Evolutionary conservation across 129 eudicot genomes (phyloP), one percentile per base, ranked within the genome.

Genomic region (Glebionis coronaria): DNA sequence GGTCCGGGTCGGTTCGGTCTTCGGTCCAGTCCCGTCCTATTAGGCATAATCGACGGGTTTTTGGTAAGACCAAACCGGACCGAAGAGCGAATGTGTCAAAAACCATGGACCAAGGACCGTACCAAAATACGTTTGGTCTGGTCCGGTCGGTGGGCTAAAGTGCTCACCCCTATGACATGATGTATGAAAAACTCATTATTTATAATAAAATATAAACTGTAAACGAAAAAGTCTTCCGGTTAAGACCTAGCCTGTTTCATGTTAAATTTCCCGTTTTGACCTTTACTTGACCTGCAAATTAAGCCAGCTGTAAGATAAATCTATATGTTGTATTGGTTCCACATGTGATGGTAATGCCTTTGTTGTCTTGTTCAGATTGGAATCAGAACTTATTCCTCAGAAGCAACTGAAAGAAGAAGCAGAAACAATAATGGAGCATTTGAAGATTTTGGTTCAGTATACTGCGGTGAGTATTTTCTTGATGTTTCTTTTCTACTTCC

Each of bases 381-480:
- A 80, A 71, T 74, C 83, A 18, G 97, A 94, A 77, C 78, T 79
- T 59, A 65, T 81, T 40, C 93, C 97, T 14, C 95, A 79, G 47
- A 88, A 77, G 68, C 92, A 91, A 61, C 71, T 93, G 64, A 84
- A 93, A 83, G 95, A 89, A 70, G 97, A 87, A 71, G 95, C 99
- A 11, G 88, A 89, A 65, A 78, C 82, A 28, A 80, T 82, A 56
- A 94, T 94, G 82, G 95, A 80, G 54, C 90, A 83, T 23, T 76
- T 94, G 74, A 76, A 89, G 88, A 66, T 28, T 31, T 81, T 84
- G 80, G 99, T 94, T 72, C 99, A 94, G 73, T 77, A 74, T 76
- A 89, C 99, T 19, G 93, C 97, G 3, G 99, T 94, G 79, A 84
- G 97, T 89, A 69, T 56, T 45, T 56, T 67, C 51, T 55, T 68